Conservation (phyloP, 1,284 basidiomycete genomes). For the Cutaneotrichosporon dermatis region DNA sequence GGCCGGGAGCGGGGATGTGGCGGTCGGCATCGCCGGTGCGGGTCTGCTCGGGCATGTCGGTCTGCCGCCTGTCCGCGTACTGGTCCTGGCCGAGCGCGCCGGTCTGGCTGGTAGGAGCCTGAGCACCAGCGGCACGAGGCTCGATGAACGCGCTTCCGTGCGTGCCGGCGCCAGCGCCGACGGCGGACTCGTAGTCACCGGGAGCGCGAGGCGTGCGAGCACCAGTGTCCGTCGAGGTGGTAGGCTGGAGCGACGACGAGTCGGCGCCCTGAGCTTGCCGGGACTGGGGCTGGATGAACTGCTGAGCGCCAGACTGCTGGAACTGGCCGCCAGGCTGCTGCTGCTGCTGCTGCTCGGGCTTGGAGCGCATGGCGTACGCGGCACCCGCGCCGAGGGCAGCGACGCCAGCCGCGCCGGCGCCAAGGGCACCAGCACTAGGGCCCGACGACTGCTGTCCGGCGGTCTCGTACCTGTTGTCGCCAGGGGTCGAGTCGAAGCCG, state of each 20-base stretch:
- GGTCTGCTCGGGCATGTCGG: background rate
- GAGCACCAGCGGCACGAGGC: background rate
- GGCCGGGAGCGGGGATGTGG: background rate
- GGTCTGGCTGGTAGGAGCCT: no score
- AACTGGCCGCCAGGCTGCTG: background rate
- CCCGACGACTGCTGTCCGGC: no score
- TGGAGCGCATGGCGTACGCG: background rate
- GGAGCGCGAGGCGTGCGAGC: no score
- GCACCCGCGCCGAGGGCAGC: background rate
- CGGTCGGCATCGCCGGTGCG: background rate
- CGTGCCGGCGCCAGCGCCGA: background rate
- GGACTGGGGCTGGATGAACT: background rate
- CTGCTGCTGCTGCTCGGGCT: background rate
- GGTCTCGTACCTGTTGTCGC: no score
- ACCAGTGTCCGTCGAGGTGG: no score
- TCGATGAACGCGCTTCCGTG: background rate
- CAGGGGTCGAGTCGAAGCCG: background rate
- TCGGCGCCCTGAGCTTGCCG: no score
- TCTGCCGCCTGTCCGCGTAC: background rate
- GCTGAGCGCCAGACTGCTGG: background rate
- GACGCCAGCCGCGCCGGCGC: slow-evolving; percentile 3
- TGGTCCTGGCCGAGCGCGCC: no score
- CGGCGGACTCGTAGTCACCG: no score
- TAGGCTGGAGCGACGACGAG: no score
- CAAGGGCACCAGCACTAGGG: background rate